phyloP scores from a whole-genome alignment of 2,329 filamentous ascomycete species.

The Clonostachys sp. region DNA sequence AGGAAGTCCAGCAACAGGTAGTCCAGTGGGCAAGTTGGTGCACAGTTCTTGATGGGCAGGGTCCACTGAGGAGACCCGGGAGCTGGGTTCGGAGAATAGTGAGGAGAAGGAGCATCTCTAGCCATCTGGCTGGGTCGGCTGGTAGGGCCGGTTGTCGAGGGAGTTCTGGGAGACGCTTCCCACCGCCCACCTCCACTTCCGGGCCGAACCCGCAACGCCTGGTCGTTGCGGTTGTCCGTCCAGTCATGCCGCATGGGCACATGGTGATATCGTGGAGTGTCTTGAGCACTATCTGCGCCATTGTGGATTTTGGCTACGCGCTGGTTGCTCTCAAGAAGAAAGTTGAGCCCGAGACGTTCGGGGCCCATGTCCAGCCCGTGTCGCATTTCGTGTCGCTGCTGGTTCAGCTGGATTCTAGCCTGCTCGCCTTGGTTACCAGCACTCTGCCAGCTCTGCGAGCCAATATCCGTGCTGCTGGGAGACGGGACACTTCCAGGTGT shows the following conservation, averaged over 20 bases:
- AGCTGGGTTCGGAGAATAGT: neutral
- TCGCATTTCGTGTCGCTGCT: constrained; percentile 42
- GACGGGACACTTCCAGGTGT: constrained; percentile 32
- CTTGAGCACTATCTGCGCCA: constrained; percentile 41
- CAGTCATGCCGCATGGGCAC: constrained; percentile 48
- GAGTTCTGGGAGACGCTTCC: neutral
- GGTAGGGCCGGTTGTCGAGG: neutral
- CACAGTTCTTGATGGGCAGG: constrained; percentile 50
- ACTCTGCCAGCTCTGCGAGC: neutral
- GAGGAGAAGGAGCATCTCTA: too few relatives aligned
- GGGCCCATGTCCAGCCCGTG: constrained; percentile 57
- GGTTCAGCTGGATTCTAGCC: constrained; percentile 24
- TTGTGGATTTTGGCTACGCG: constrained; percentile 47
- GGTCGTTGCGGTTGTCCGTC: constrained; percentile 22
- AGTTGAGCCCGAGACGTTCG: constrained; percentile 69
- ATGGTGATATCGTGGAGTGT: constrained; percentile 36
- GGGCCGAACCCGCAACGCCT: constrained; percentile 10
- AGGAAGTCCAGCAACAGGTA: constrained; percentile 77
- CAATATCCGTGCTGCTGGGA: constrained; percentile 17
- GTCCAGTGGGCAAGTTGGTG: constrained; percentile 73
- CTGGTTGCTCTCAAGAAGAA: constrained; percentile 61
- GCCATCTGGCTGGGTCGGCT: neutral
- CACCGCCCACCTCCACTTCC: neutral
- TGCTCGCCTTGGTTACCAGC: constrained; percentile 1
- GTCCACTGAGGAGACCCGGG: constrained; percentile 8